These are phyloP conservation scores for Colletotrichum limetticola DNA, from an alignment of 2,329 filamentous ascomycete genomes.

Conservation along the genomic window DNA sequence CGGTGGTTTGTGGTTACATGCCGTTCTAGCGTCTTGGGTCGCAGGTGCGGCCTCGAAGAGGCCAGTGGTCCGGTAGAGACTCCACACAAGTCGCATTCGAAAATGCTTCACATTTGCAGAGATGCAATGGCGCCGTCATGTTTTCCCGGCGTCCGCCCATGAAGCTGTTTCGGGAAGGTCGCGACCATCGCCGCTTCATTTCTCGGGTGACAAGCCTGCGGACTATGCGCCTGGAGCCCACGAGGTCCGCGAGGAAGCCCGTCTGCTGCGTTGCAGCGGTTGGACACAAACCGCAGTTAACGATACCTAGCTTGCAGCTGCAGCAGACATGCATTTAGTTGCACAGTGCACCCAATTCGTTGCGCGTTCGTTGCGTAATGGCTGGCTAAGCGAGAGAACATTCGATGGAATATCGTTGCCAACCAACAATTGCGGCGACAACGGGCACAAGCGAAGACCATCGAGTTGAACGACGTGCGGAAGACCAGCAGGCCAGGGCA, in stretches of 20 bases:
- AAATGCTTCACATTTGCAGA: neutral
- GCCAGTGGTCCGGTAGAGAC: constrained; percentile 20
- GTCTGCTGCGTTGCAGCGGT: neutral
- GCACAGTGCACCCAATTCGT: neutral
- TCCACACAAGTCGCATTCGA: constrained; percentile 1
- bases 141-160: neutral
- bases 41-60: constrained; percentile 22
- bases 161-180: constrained; percentile 6
- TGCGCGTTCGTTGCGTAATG: constrained; percentile 13
- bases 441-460: neutral
- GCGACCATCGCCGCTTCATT: neutral
- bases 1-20: constrained; percentile 30
- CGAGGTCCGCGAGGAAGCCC: neutral
- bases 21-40: constrained; percentile 25
- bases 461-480: neutral
- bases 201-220: neutral
- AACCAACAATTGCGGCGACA: neutral
- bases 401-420: constrained; percentile 9
- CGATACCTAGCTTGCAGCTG: neutral
- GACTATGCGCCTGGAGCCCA: neutral
- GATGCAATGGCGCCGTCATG: constrained; percentile 1
- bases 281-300: neutral
- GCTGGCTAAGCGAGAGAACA: constrained; percentile 12
- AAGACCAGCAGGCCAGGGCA: neutral
- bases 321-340: neutral